Evolutionary conservation across 331 rosid genomes (phyloP), one percentile per base, ranked within the genome.

Genomic region (Dryas integrifolia): DNA sequence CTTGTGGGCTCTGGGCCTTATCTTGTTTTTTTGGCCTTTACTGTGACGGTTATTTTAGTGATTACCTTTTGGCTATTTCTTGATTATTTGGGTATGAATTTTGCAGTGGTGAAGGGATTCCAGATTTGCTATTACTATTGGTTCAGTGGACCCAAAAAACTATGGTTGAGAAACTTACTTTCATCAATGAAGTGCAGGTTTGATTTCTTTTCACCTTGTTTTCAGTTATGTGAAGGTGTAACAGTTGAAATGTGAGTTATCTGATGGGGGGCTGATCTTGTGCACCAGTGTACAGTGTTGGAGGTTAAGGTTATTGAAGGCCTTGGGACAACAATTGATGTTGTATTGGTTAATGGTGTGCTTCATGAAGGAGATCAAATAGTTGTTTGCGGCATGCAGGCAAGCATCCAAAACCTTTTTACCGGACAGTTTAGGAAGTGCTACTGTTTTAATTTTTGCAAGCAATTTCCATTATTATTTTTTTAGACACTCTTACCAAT

Each of bases 331-430:
- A 95, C 98, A 65, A 95, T 95, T 78, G 98, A 95, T 79, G 98
- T 95, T 70, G 92, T 95, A 67, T 78, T 95, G 74, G 96, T 95
- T 60, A 95, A 95, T 71, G 98, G 98, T 41, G 90, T 89, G 76
- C 97, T 91, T 82, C 97, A 89, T 53, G 98, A 95, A 85, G 97
- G 98, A 79, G 98, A 95, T 76, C 98, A 91, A 77, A 91, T 95
- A 59, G 98, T 95, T 66, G 96, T 95, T 51, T 85, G 97, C 58
- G 97, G 97, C 82, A 95, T 91, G 97, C 97, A 91, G 90, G 99
- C 72, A 77, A 80, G 90, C 24, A 52, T 80, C 77, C 52, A n/a
- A 75, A 76, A 35, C 66, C 9, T 77, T 58, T 70, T 70, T 56
- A 57, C 3, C 0, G 30, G 58, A 5, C 59, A 55, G 43, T 35